Evolutionary conservation across 345 rosid species (phyloP).

Genomic region (Populus deltoides): DNA sequence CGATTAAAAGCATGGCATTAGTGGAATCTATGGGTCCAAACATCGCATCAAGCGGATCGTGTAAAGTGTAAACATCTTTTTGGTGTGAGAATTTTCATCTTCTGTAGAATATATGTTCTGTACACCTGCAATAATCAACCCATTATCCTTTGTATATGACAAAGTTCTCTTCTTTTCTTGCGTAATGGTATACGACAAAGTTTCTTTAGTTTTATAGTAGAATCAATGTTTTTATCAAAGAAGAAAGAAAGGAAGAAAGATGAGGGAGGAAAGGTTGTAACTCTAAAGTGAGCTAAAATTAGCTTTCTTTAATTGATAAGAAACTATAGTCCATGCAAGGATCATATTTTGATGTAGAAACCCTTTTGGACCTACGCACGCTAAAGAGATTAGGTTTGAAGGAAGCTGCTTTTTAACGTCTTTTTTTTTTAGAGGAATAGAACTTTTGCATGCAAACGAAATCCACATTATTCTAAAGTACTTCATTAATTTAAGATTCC

Average conservation of each 20-base stretch:
- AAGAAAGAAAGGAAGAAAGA: slow-evolving; percentile 22
- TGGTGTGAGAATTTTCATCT: neutral
- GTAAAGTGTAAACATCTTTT: slow-evolving; percentile 4
- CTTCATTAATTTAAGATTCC: slow-evolving; percentile 18
- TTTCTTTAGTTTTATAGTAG: too few species aligned
- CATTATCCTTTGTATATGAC: slow-evolving; percentile 14
- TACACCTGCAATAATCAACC: neutral
- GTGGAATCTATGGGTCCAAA: slow-evolving; percentile 36
- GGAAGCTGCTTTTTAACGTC: slow-evolving; percentile 41
- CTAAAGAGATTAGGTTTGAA: slow-evolving; percentile 21
- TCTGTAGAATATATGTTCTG: slow-evolving; percentile 11
- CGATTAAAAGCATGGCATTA: slow-evolving; percentile 39
- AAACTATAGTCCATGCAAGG: slow-evolving; percentile 29
- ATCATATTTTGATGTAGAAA: slow-evolving; percentile 10
- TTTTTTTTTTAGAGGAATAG: slow-evolving; percentile 17
- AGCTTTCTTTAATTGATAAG: slow-evolving; percentile 41
- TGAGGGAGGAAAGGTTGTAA: slow-evolving; percentile 19
- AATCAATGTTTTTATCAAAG: neutral
- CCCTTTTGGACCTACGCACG: slow-evolving; percentile 23
- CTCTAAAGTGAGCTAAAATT: slow-evolving; percentile 47
- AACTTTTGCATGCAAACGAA: slow-evolving; percentile 53
- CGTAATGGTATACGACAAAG: too few species aligned
- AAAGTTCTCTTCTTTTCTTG: slow-evolving; percentile 16
- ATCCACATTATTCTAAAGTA: slow-evolving; percentile 19
- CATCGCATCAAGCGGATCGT: slow-evolving; percentile 23